Conservation (phyloP, 2,329 filamentous ascomycete species). For the Lojkania enalia region DNA sequence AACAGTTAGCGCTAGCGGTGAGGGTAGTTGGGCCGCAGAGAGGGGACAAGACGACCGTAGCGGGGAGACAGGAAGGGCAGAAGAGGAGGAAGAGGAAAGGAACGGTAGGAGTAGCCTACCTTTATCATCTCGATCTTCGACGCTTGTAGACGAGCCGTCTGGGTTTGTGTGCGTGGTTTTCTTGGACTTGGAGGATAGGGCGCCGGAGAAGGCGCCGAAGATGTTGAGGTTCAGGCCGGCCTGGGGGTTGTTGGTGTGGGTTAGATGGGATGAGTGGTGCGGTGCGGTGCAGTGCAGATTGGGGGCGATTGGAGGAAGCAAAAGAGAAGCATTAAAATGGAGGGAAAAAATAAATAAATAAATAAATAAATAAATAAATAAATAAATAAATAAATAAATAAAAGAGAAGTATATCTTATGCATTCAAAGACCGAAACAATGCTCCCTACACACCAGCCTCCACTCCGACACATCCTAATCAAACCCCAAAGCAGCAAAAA, state of each 20-base stretch:
- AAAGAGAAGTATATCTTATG: no score
- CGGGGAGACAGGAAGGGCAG: neutral
- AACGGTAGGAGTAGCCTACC: slow-evolving; percentile 17
- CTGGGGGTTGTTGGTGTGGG: slow-evolving; percentile 10
- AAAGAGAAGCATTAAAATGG: neutral
- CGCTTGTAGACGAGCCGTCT: slow-evolving; percentile 26
- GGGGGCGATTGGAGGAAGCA: neutral
- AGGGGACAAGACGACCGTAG: neutral
- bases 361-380: no score
- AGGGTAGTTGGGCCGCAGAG: neutral
- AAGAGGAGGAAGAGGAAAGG: neutral
- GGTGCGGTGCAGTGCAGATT: neutral
- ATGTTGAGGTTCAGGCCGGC: slow-evolving; percentile 44
- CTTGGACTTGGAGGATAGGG: slow-evolving; percentile 31
- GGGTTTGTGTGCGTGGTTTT: slow-evolving; percentile 35
- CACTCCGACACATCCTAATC: no score
- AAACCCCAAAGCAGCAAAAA: no score
- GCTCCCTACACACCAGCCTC: no score
- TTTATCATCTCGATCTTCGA: slow-evolving; percentile 31
- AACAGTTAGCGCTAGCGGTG: no score
- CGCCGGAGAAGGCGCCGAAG: slow-evolving; percentile 40
- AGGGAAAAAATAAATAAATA: neutral
- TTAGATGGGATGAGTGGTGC: slow-evolving; percentile 1
- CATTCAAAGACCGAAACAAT: no score
- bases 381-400: neutral